Evolutionary conservation across 2,329 filamentous ascomycete species (phyloP).

Genomic region (Tolypocladium tundrense): DNA sequence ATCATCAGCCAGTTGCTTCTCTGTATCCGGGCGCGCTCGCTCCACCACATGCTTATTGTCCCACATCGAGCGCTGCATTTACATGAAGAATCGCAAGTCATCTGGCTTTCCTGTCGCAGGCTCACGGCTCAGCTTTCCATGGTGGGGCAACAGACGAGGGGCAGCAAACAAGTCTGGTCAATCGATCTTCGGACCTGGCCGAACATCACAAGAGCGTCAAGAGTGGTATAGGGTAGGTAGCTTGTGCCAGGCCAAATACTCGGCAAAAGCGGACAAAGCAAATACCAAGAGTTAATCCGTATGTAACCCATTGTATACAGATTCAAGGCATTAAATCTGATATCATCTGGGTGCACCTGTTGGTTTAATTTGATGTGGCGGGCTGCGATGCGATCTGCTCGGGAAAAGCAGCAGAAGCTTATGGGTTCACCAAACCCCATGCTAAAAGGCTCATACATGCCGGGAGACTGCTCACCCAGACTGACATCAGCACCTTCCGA

Average conservation of each 20-base stretch:
- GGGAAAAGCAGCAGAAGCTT: too few relatives aligned
- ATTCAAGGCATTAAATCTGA: too few relatives aligned
- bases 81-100: neutral
- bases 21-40: neutral
- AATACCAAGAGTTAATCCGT: too few relatives aligned
- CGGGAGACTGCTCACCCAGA: too few relatives aligned
- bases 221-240: neutral
- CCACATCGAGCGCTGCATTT: neutral
- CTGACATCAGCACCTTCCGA: too few relatives aligned
- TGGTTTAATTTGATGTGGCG: too few relatives aligned
- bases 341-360: too few relatives aligned
- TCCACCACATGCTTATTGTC: neutral
- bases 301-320: too few relatives aligned
- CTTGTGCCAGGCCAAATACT: neutral
- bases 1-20: neutral
- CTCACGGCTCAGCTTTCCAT: neutral
- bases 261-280: too few relatives aligned
- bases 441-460: too few relatives aligned
- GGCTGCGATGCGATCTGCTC: too few relatives aligned
- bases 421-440: too few relatives aligned
- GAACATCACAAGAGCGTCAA: neutral
- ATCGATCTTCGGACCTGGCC: neutral
- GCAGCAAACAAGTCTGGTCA: neutral
- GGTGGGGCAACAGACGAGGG: neutral
- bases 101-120: neutral